Evolutionary conservation across 441 rosid species (phyloP).

Genomic region (Syzygium syzygioides): DNA sequence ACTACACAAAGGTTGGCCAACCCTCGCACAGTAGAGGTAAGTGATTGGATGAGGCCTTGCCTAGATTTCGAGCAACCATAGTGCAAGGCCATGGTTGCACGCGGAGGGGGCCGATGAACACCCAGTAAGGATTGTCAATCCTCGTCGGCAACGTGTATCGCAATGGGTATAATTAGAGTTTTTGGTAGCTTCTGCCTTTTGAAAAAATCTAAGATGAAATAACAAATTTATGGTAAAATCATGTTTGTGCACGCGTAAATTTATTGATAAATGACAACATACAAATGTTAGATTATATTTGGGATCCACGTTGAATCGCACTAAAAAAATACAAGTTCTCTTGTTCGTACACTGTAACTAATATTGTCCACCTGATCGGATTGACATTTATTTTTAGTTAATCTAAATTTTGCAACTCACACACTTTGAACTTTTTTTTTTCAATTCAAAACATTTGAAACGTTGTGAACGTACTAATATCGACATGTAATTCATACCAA

Average conservation of each 20-base stretch:
- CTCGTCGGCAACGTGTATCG: too few species aligned
- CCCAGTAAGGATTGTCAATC: too few species aligned
- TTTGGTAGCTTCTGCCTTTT: too few species aligned
- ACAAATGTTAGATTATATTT: background rate
- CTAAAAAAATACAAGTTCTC: background rate
- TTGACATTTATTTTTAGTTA: background rate
- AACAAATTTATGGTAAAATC: background rate
- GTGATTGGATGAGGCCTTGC: too few species aligned
- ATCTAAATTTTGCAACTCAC: background rate
- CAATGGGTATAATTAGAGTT: too few species aligned
- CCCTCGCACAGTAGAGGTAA: too few species aligned
- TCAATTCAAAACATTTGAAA: background rate
- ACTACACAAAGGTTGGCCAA: too few species aligned
- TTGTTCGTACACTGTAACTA: background rate
- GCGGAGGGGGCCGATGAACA: too few species aligned
- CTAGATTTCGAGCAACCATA: too few species aligned
- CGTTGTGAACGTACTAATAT: background rate
- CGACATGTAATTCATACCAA: background rate
- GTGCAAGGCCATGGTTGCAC: too few species aligned
- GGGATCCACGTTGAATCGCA: background rate
- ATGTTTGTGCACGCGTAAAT: background rate
- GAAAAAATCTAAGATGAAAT: background rate
- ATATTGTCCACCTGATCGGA: background rate
- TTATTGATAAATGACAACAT: background rate
- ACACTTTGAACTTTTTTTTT: too few species aligned